Percentiles rank a stretch among this genome's conserved stretches.
Evolutionary conservation across 257 asterid species (phyloP).

Genomic region (Solanum stenotomum): DNA sequence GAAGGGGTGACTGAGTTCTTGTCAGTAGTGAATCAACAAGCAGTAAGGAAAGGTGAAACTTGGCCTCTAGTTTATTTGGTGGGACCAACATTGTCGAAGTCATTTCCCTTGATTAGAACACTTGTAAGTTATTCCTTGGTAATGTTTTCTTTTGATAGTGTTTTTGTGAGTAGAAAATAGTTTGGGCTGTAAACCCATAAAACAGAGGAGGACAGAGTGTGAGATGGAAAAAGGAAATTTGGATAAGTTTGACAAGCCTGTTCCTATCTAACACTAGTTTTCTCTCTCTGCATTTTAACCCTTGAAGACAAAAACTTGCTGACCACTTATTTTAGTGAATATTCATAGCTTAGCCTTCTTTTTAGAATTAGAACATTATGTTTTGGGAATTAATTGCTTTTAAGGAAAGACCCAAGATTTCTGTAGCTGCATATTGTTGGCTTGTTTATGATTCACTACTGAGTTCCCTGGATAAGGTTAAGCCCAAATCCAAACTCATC

Average conservation of each 20-base stretch:
- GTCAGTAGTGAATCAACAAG: constrained; percentile 49
- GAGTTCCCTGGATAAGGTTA: neutral
- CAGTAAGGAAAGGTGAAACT: constrained; percentile 62
- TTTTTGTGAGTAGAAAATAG: neutral
- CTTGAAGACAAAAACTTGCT: neutral
- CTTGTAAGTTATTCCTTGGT: constrained; percentile 42
- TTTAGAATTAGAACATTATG: neutral
- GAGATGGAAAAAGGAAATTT: neutral
- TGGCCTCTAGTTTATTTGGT: constrained; percentile 79
- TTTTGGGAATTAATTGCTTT: neutral
- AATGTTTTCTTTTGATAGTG: neutral
- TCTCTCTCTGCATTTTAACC: neutral
- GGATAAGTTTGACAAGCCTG: neutral
- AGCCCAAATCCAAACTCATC: neutral
- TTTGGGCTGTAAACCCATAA: neutral
- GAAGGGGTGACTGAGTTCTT: constrained; percentile 48
- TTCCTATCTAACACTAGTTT: neutral
- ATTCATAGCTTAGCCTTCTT: neutral
- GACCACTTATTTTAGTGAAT: neutral
- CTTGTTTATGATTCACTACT: neutral
- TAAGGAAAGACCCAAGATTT: neutral
- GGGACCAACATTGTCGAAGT: constrained; percentile 57
- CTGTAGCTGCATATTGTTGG: neutral
- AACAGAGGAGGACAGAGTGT: neutral
- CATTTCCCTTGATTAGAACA: constrained; percentile 45